Evolutionary conservation across 495 filamentous ascomycete genomes (phyloP), one percentile per base, ranked within the genome.

Genomic region (Pyronema domesticum): DNA sequence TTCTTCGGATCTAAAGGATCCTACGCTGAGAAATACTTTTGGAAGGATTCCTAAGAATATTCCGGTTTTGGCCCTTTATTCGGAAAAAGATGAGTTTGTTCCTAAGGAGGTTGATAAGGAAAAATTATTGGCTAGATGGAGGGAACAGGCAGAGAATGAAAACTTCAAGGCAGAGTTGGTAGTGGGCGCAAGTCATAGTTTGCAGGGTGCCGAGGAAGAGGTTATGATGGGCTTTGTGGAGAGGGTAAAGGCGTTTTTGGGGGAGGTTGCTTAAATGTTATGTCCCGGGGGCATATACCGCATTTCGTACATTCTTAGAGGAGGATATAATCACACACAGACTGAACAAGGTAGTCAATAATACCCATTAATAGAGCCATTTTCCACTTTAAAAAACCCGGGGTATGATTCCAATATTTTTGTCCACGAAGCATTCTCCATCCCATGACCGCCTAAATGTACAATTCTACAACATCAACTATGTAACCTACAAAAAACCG

Each of bases 51-150:
- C 72, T 23, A 57, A 73, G 51, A 60, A 71, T 36, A 76, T 73
- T 33, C 73, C 80, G 9, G 51, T 89, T 39, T 69, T 78, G 57
- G 74, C 83, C 23, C 65, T 95, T 55, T 81, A 80, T 55, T 82
- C 83, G 2, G 86, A 73, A 1, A 69, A 68, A 33, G 91, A 98
- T 70, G 76, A 87, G 69, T 79, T 75, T 69, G 76, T 85, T 46
- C 78, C 84, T 0, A 51, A 63, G 5, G 67, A 46, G 18, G 67
- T 88, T 15, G 79, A 94, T 65, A 83, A 84, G 60, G 63, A 72
- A 40, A 72, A 58, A 11, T 63, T 94, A 58, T 57, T 95, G 49
- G 57, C 68, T 48, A 71, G 68, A 55, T 95, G 87, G 87, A 55
- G 60, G 67, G 73, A 75, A 65, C 70, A 76, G 44, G 63, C 65